Conservation (phyloP, 2,329 filamentous ascomycete genomes). For the Fusarium guadeloupense region DNA sequence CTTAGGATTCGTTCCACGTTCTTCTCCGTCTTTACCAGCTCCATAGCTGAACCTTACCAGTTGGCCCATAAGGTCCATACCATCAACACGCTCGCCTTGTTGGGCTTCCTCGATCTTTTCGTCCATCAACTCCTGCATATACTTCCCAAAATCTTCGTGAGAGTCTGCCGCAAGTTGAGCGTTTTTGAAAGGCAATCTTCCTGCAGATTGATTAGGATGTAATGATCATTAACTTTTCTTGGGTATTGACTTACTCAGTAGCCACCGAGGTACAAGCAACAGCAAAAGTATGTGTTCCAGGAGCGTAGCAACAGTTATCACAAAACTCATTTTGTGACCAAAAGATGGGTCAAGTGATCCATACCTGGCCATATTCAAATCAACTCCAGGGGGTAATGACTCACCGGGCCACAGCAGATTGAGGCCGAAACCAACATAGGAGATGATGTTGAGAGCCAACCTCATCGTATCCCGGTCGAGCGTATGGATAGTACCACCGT, state of each 20-base stretch:
- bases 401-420: conserved; percentile 71
- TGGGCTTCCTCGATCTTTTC: conserved; percentile 62
- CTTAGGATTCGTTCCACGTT: conserved; percentile 25
- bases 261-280: conserved; percentile 66
- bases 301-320: conserved; percentile 67
- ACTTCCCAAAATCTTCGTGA: conserved; percentile 70
- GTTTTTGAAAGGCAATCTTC: conserved; percentile 59
- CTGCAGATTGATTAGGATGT: conserved; percentile 40
- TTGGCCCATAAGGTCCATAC: conserved; percentile 64
- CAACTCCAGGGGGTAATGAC: conserved; percentile 53
- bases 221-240: neutral
- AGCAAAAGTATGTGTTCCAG: conserved; percentile 72
- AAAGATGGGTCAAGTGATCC: conserved; percentile 55
- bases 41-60: conserved; percentile 56
- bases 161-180: conserved; percentile 63
- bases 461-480: conserved; percentile 73
- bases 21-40: neutral
- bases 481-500: conserved; percentile 59
- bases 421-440: conserved; percentile 77
- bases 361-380: conserved; percentile 60
- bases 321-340: conserved; percentile 72
- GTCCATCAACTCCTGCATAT: conserved; percentile 74
- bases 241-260: conserved; percentile 56
- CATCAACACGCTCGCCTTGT: conserved; percentile 50
- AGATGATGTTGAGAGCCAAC: conserved; percentile 64